phyloP scores from a whole-genome alignment of 176 grass and related monocot species.

The bread wheat (Triticum aestivum) region IWGSC_CS_RefSeq_v2.1 NC_057813.1:459039817-459040316 shows the following conservation, averaged over 20 bases:
- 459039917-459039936: background rate
- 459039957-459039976: background rate
- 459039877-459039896: background rate
- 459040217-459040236: background rate
- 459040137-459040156: background rate
- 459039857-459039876: slow-evolving; percentile 1
- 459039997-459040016: background rate
- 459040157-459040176: background rate
- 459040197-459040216: background rate
- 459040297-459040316: background rate
- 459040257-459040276: too few species aligned
- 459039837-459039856: background rate
- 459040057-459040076: too few species aligned
- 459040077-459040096: background rate
- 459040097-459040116: background rate
- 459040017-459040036: background rate
- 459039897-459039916: background rate
- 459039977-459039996: background rate
- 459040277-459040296: too few species aligned
- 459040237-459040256: too few species aligned
- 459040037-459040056: background rate
- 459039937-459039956: background rate
- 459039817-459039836: slow-evolving; percentile 22
- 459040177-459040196: too few species aligned
- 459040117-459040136: background rate